Evolutionary conservation across 1,139 yeast species (phyloP), one percentile per base, ranked within the genome.

Genomic region (Ogataea hybrid): DNA sequence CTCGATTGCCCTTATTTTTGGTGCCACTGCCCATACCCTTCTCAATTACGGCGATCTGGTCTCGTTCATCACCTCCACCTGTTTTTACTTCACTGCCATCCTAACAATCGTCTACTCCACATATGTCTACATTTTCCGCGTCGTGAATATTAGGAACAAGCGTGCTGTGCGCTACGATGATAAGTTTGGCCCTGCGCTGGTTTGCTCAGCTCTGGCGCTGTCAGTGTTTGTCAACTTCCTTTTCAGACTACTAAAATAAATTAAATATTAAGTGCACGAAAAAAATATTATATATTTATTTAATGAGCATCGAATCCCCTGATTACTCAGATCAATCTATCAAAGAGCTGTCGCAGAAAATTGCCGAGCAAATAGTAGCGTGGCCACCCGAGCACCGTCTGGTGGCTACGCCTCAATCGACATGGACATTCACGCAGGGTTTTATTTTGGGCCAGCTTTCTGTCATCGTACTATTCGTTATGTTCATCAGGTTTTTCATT

Each of bases 161-260:
- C 79, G 79, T 49, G 88, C 94, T 1, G 86, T 81, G 23, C 77
- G 86, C 49, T 92, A 92, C 59, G 96, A 87, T 53, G 98, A 92
- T 65, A 79, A 75, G 57, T 63, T 82, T 52, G 98, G 98, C 1
- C 97, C 97, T 16, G 83, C 84, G 49, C 72, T 81, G 63, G 79
- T 92, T 43, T 90, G 97, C 69, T 65, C 68, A 18, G 84, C 84
- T 42, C 70, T 92, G 53, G 82, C 86, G 7, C 67, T 81, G 3
- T 82, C 96, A 4, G 80, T 90, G 10, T 76, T 84, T 25, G 73
- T 80, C 39, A 83, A 94, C 17, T 89, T 86, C 61, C 58, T 81
- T 17, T 80, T 83, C 59, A 78, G 75, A 53, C 59, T 59, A 11
- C 38, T 57, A 28, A 37, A 54, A 28, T 47, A 38, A 16, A 28